These are phyloP conservation scores for Fraxinus paxiana DNA, from an alignment of 305 asterid genomes.

Conservation along the genomic window DNA sequence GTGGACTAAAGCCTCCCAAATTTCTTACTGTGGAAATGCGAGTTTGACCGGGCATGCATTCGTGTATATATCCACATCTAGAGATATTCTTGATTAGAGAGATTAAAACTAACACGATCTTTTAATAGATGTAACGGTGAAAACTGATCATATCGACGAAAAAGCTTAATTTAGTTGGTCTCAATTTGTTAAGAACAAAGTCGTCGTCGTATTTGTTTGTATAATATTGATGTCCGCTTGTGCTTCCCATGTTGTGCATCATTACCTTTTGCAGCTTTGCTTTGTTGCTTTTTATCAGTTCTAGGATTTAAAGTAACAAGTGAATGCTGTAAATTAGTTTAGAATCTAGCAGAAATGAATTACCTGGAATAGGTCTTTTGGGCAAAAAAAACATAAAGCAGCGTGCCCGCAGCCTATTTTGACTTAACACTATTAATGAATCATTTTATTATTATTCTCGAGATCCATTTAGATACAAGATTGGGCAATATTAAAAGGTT, in stretches of 20 bases:
- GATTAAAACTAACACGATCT: background rate
- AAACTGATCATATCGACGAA: background rate
- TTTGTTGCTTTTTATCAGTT: background rate
- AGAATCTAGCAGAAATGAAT: background rate
- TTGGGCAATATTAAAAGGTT: background rate
- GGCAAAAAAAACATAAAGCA: background rate
- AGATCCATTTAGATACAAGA: background rate
- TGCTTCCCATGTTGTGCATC: conserved; percentile 28
- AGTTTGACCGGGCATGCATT: background rate
- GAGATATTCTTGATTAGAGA: background rate
- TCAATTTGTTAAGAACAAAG: background rate
- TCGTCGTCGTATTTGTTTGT: background rate
- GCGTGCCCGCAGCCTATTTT: conserved; percentile 19
- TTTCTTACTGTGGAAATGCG: background rate
- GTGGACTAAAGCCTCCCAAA: background rate
- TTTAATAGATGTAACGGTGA: too few species aligned
- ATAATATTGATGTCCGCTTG: background rate
- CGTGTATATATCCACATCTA: background rate
- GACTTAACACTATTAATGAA: background rate
- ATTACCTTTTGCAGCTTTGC: background rate
- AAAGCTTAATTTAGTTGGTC: background rate
- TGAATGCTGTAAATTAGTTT: conserved; percentile 20
- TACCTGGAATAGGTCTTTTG: background rate
- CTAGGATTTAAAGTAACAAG: conserved; percentile 9
- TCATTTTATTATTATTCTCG: background rate